Conservation (phyloP, 352 stramenopile species). For the Phytophthora kernoviae region DNA sequence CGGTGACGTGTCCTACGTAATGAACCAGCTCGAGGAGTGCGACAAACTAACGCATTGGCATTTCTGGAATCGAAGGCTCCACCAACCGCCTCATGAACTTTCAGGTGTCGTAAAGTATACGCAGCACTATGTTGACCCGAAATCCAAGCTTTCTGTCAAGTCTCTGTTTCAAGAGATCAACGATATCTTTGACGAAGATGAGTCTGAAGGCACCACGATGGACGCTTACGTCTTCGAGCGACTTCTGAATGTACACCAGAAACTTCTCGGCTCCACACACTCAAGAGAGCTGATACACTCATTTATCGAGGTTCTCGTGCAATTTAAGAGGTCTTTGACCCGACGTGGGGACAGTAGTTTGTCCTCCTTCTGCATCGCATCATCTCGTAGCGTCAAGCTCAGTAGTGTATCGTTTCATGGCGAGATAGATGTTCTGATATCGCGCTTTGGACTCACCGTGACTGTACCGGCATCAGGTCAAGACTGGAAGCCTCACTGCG, state of each 20-base stretch:
- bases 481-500: constrained; percentile 25
- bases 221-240: constrained; percentile 23
- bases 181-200: constrained; percentile 4
- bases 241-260: constrained; percentile 17
- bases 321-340: constrained; percentile 20
- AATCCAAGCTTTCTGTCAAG: constrained; percentile 4
- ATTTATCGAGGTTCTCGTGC: constrained; percentile 17
- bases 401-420: constrained; percentile 19
- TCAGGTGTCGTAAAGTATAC: constrained; percentile 17
- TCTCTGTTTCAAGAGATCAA: constrained; percentile 22
- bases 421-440: constrained; percentile 28
- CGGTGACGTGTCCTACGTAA: constrained; percentile 6
- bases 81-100: not conserved
- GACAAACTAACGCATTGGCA: constrained; percentile 5
- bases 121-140: constrained; percentile 13
- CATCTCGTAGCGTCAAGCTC: constrained; percentile 22
- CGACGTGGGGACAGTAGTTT: constrained; percentile 11
- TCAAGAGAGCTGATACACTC: constrained; percentile 15
- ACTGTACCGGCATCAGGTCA: constrained; percentile 15
- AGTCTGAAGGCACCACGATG: constrained; percentile 11
- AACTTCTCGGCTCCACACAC: constrained; percentile 21
- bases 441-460: constrained; percentile 21
- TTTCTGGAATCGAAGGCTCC: constrained; percentile 24
- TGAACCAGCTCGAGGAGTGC: constrained; percentile 14
- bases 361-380: constrained; percentile 20